Percentiles rank a stretch among this genome's conserved stretches.
phyloP scores from a whole-genome alignment of 495 filamentous ascomycete species.

The Hyaloscypha variabilis region DNA sequence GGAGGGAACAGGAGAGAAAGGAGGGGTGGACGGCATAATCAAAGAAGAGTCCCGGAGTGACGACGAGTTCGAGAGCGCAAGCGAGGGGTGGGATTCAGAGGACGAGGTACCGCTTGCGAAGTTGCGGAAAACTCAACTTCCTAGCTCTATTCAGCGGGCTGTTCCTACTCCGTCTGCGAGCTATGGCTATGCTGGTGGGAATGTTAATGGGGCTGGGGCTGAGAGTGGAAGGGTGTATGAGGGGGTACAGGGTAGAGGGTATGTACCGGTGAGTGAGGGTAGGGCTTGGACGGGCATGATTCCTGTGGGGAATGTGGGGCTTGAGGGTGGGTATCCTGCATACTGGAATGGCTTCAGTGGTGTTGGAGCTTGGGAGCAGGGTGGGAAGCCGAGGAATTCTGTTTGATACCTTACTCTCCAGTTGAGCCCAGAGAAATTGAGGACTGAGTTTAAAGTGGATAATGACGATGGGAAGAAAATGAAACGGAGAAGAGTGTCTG shows the following conservation, averaged over 20 bases:
- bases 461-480: background rate
- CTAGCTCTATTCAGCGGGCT: background rate
- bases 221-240: too few relatives aligned
- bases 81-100: conserved; percentile 12
- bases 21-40: background rate
- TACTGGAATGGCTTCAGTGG: background rate
- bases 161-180: background rate
- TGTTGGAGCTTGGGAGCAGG: background rate
- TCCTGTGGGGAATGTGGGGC: background rate
- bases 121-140: conserved; percentile 11
- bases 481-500: background rate
- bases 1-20: background rate
- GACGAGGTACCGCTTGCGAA: conserved; percentile 31
- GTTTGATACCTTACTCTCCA: background rate
- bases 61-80: background rate
- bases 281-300: background rate
- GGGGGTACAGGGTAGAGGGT: too few relatives aligned
- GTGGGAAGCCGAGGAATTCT: background rate
- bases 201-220: background rate
- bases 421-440: background rate
- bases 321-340: background rate
- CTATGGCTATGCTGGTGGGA: background rate
- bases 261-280: background rate
- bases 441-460: background rate
- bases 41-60: conserved; percentile 12